Base-by-base conservation (phyloP, 805 yeast species). In the Maudiozyma pseudohumilis region DNA sequence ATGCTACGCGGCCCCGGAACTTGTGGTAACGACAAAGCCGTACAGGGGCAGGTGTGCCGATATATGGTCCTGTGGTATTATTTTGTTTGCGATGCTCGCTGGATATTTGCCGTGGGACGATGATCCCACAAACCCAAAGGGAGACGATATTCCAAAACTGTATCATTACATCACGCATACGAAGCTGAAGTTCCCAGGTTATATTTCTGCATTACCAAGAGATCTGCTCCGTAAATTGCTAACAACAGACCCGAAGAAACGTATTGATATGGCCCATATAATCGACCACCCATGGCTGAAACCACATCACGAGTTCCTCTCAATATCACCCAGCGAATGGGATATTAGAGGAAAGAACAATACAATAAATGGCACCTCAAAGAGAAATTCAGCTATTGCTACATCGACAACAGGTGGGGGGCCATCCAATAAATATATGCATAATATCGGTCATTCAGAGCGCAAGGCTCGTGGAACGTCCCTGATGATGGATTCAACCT, bases 31-130 rank as follows among this genome's bases (percentile, higher is more conserved):
- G 10, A 84, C 78, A 45, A 73, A 77, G 38, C 87, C 94, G 12
- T 92, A 92, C 56, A 86, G 83, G 48, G 96, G 95, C 17, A 74
- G 86, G 44, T 87, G 86, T 60, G 96, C 86, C 23, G 98, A 92
- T 61, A 81, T 88, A 30, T 92, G 98, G 98, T 85, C 96, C 0
- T 77, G 95, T 51, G 98, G 98, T 42, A 88, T 92, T 21, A 92
- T 92, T 38, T 64, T 92, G 30, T 92, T 87, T 55, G 96, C 97
- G 9, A 92, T 92, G 95, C 68, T 92, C 34, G 89, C 97, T 0
- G 98, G 98, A 2, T 92, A 92, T 60, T 69, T 92, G 43, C 98
- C 98, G 1, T 92, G 86, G 67, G 98, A 92, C 55, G 98, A 92
- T 60, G 98, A 92, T 59, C 92, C 95, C 16, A 80, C 82, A 38